Base-by-base conservation (phyloP, 495 filamentous ascomycete species). In the Penicillium coffeae region DNA sequence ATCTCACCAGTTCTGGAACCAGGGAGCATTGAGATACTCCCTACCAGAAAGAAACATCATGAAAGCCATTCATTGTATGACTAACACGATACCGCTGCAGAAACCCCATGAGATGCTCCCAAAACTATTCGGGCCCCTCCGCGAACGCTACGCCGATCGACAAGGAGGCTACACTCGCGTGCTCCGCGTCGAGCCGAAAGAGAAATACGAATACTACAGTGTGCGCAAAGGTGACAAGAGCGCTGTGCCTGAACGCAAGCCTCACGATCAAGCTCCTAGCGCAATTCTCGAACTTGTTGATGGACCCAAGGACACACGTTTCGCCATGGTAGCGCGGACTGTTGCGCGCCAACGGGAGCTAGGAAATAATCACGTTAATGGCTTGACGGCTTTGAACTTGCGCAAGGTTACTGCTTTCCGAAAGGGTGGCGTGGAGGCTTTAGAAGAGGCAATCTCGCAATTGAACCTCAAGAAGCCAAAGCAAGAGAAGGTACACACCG, bases 251-350 rank as follows among this genome's bases (percentile, higher is more conserved):
- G 52, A 54, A 14, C 60, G 52, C 50, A 64, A 64, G 35, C 60
- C 60, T 2, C 62, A 80, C 51, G 90, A 95, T 62, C 88, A 95
- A 71, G 92, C 88, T 3, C 77, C 83, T 27, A 87, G 82, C 16
- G 93, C 93, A 0, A 94, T 98, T 55, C 80, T 98, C n/a, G 93
- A 97, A 68, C 78, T 98, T 10, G 90, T 97, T 37, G 93, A 98
- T 64, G 92, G 92, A 35, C 92, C 90, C 13, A 87, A 84, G 67
- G 93, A 98, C 69, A 89, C 95, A 79, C 85, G 91, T 2, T 97
- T 98, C 71, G 86, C 87, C 44, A 82, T 96, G 75, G 95, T 90
- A 13, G 93, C 93, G 3, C 80, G 81, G 38, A 83, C 87, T 0
- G 72, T 98, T 0, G 87, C 84, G 32, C 75, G 77, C 34, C 73